phyloP scores from a whole-genome alignment of 371 early-diverging fungal species.

The Conidiobolus incongruus region DNA sequence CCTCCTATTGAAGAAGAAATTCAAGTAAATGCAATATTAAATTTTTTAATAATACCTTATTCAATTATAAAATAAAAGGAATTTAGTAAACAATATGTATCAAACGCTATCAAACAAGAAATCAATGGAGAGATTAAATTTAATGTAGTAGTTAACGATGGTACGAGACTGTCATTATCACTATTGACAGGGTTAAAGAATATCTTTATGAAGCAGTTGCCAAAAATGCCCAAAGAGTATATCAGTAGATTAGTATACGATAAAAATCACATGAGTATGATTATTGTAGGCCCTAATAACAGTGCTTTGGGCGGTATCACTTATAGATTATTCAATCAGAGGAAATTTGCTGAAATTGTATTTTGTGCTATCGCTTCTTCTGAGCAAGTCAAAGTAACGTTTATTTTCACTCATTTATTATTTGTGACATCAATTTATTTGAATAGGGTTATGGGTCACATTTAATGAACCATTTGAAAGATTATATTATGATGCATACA shows the following conservation, averaged over 20 bases:
- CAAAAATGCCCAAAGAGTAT: conserved; percentile 99
- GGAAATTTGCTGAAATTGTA: conserved; percentile 96
- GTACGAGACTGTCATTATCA: conserved; percentile 47
- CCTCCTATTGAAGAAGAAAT: no score
- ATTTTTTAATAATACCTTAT: no score
- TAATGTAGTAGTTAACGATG: conserved; percentile 33
- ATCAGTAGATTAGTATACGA: conserved; percentile 95
- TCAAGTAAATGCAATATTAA: no score
- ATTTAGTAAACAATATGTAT: no score
- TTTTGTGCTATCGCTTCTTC: conserved; percentile 92
- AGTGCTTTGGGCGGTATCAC: conserved; percentile 94
- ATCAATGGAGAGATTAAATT: conserved; percentile 39
- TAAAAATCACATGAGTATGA: conserved; percentile 67
- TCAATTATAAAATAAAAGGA: no score
- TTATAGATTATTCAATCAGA: conserved; percentile 74
- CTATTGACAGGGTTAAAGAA: conserved; percentile 83
- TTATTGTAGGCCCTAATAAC: conserved; percentile 35
- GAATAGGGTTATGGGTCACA: conserved; percentile 77
- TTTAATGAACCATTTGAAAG: conserved; percentile 86
- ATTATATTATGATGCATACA: conserved; percentile 47
- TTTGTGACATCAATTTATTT: conserved; percentile 2
- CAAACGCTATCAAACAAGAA: conserved; percentile 35
- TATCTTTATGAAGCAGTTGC: conserved; percentile 95
- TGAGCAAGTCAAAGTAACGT: conserved; percentile 79
- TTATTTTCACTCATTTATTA: not conserved